Evolutionary conservation across 148 eudicot species (phyloP), one percentile per base, ranked within the genome.

Genomic region (Silene uniflora): DNA sequence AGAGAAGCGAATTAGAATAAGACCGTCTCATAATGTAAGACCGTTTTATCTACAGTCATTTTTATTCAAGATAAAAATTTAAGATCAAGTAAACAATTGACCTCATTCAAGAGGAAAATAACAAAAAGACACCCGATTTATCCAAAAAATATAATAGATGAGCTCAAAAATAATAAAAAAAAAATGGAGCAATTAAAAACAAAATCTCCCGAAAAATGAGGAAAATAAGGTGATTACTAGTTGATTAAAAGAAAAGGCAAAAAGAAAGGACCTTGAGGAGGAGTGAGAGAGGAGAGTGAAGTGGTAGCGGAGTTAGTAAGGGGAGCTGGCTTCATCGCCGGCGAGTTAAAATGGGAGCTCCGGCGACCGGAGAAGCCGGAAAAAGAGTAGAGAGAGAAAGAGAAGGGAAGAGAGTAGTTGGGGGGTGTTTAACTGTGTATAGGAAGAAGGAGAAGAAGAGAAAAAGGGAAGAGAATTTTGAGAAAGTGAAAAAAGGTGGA

Each of bases 251-350:
- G n/a, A 1, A 14, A 62, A 58, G 25, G 23, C 59, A 17, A 23
- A 14, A 61, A 64, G 72, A 62, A 59, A 71, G 27, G 75, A 93
- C 98, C 97, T 88, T 93, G 92, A 44, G 80, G 61, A 25, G 91
- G 80, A 77, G 64, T 85, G 21, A 69, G 55, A 46, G 76, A 35
- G 7, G 81, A 73, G 66, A 75, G 77, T 44, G 88, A 35, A 82
- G 81, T 3, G 21, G 17, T 22, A 5, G 17, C 83, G 62, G 87
- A 88, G 82, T 83, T 78, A 18, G 77, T 68, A 69, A 64, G 69
- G 16, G 80, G 79, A 72, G 93, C 61, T 72, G 88, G 69, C 84
- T 88, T 88, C 91, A 88, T 87, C 61, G 69, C 61, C 80, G 62
- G 46, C 24, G 68, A 12, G 44, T 64, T 3, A 25, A 75, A 68